Evolutionary conservation across 768 basidiomycete genomes (phyloP).

Genomic region (Agrocybe pediades): DNA sequence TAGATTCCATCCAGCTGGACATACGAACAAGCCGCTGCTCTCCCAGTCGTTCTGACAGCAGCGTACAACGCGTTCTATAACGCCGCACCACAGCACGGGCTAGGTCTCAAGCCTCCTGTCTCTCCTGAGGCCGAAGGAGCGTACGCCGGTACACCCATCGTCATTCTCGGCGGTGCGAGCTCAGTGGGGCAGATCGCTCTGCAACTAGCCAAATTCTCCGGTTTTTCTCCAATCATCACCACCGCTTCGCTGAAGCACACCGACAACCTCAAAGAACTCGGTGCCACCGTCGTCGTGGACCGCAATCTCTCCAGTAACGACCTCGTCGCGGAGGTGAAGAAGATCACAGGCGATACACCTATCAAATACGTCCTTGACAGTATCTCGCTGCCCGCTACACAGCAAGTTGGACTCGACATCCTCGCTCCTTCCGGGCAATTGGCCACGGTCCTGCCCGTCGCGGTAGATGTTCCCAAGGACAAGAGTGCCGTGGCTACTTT

Average conservation of each 20-base stretch:
- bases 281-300: slow-evolving; percentile 41
- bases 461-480: slow-evolving; percentile 1
- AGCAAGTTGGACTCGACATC: slow-evolving; percentile 23
- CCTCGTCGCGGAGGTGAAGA: slow-evolving; percentile 22
- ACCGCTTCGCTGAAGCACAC: slow-evolving; percentile 34
- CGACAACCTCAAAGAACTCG: slow-evolving; percentile 35
- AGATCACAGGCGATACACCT: slow-evolving; percentile 17
- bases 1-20: slow-evolving; percentile 36
- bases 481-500: slow-evolving; percentile 13
- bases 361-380: slow-evolving; percentile 29
- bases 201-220: slow-evolving; percentile 38
- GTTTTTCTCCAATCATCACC: slow-evolving; percentile 43
- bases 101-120: slow-evolving; percentile 42
- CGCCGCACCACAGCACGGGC: slow-evolving; percentile 34
- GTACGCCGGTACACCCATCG: neutral
- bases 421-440: slow-evolving; percentile 19
- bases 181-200: slow-evolving; percentile 13
- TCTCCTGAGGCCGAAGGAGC: too few species aligned
- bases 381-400: slow-evolving; percentile 22
- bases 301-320: slow-evolving; percentile 15
- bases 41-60: slow-evolving; percentile 50
- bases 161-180: too few species aligned
- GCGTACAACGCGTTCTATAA: slow-evolving; percentile 53
- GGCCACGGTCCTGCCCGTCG: neutral
- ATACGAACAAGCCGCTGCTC: slow-evolving; percentile 44